Base-by-base conservation (phyloP, 192 early-diverging fungal genomes). In the Kappamyces sp. region DNA sequence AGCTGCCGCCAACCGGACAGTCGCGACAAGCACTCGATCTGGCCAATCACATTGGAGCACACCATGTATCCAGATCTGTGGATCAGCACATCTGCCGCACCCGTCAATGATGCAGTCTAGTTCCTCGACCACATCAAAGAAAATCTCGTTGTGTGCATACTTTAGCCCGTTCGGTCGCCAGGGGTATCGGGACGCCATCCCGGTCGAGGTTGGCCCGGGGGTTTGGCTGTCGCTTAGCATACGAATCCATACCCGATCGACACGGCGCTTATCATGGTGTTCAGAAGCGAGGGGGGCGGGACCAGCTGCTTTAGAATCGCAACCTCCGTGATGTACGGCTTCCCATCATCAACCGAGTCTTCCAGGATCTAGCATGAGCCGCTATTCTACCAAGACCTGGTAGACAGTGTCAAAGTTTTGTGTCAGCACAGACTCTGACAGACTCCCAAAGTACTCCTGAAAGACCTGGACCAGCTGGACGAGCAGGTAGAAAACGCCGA, bases 341-440 rank as follows among this genome's bases (percentile, higher is more conserved):
- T 83, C 31, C 91, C 92, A 72, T 92, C 84, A 68, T 98, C 94
- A 46, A 98, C 79, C 84, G 93, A 89, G 68, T 98, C 94, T 49
- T 93, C 90, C 59, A 97, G 75, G 38, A 97, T 72, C 80, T 90
- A 66, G 9, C 40, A 42, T 42, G n/a, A 64, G n/a, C 9, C 38
- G 6, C 36, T 51, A 33, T 8, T 8, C 10, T 23, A 7, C 33
- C 5, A 38, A 32, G 71, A 88, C 83, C 75, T 91, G 85, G 60
- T 93, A 91, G 4, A 95, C 86, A 8, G 86, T 89, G 33, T 87
- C 84, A 84, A 94, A 94, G 73, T 95, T 90, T 54, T 98, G 93
- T 71, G 89, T 90, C 15, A 98, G 80, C 32, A 83, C 83, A 13
- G 75, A 63, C 63, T 96, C 93, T 6, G 87, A 86, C 13, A 98